A percentile compares a stretch with the other conserved stretches of the same genome.
Conservation (phyloP, 352 stramenopile genomes). For the Globisporangium megalacanthum region DNA sequence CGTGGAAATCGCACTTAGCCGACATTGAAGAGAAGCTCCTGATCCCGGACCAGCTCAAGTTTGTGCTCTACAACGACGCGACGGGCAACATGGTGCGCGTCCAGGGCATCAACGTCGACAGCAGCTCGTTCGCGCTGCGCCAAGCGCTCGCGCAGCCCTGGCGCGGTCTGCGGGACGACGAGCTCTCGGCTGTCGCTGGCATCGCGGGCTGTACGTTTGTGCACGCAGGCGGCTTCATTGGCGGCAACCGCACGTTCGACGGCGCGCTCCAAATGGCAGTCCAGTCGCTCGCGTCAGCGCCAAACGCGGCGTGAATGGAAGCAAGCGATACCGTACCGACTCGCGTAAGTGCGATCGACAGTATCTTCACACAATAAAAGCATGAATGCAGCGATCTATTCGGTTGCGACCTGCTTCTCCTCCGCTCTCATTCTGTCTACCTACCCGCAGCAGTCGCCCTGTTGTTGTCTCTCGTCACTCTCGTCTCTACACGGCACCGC, state of each 20-base stretch:
- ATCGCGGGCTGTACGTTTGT: conserved; percentile 96
- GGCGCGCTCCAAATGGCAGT: conserved; percentile 94
- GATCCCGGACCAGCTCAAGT: conserved; percentile 92
- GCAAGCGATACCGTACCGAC: no score
- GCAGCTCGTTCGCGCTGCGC: conserved; percentile 91
- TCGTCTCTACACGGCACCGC: not conserved
- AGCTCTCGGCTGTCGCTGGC: conserved; percentile 82
- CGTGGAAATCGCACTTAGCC: conserved; percentile 96
- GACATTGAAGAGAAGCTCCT: conserved; percentile 92
- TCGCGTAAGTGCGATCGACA: no score
- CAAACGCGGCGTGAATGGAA: no score
- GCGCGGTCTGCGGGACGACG: conserved; percentile 93
- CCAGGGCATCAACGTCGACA: conserved; percentile 94
- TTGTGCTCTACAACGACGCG: conserved; percentile 95
- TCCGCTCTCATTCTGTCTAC: not conserved
- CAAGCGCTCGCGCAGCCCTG: conserved; percentile 88
- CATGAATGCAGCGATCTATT: no score
- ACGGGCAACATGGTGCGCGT: conserved; percentile 93
- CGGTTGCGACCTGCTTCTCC: no score
- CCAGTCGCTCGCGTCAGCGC: conserved; percentile 31
- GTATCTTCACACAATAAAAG: no score
- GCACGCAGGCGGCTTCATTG: conserved; percentile 98
- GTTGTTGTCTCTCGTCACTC: not conserved
- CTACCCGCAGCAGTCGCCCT: not conserved
- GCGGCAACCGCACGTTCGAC: conserved; percentile 94